Percentiles rank a stretch among this genome's conserved stretches.
Evolutionary conservation across 164 flowering plant species (phyloP).

Genomic region (Aristolochia californica): DNA sequence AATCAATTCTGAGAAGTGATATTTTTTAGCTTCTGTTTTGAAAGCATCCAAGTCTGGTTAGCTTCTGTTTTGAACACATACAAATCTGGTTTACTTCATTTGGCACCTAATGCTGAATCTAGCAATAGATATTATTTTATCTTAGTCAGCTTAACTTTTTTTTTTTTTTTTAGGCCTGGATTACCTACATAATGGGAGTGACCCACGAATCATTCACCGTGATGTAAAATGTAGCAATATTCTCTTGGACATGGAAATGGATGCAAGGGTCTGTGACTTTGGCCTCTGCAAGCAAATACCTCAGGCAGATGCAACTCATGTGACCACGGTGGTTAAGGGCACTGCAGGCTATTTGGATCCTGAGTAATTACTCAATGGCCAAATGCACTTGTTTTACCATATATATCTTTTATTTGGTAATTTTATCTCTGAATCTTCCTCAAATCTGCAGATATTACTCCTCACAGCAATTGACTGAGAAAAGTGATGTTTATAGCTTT

Average conservation of each 20-base stretch:
- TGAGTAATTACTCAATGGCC: slow-evolving; percentile 38
- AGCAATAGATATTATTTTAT: neutral
- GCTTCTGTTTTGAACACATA: neutral
- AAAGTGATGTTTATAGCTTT: slow-evolving; percentile 85
- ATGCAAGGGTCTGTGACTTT: slow-evolving; percentile 79
- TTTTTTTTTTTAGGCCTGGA: slow-evolving; percentile 81
- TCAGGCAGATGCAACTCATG: slow-evolving; percentile 56
- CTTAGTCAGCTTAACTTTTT: neutral
- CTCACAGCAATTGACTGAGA: slow-evolving; percentile 78
- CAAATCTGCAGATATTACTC: slow-evolving; percentile 56
- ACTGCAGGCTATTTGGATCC: slow-evolving; percentile 93
- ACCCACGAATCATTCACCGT: slow-evolving; percentile 78
- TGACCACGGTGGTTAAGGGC: slow-evolving; percentile 79
- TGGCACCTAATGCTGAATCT: neutral
- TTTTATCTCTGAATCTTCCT: slow-evolving; percentile 5
- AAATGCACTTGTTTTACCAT: neutral
- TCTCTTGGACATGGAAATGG: slow-evolving; percentile 66
- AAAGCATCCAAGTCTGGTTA: too few relatives aligned
- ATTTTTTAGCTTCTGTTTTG: neutral
- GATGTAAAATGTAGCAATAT: slow-evolving; percentile 82
- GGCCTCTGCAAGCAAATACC: slow-evolving; percentile 79
- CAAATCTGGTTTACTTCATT: neutral
- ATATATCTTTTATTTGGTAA: neutral
- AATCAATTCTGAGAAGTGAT: neutral
- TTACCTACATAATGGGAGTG: slow-evolving; percentile 74